phyloP scores from a whole-genome alignment of 345 rosid species.

The Geranium brycei region DNA sequence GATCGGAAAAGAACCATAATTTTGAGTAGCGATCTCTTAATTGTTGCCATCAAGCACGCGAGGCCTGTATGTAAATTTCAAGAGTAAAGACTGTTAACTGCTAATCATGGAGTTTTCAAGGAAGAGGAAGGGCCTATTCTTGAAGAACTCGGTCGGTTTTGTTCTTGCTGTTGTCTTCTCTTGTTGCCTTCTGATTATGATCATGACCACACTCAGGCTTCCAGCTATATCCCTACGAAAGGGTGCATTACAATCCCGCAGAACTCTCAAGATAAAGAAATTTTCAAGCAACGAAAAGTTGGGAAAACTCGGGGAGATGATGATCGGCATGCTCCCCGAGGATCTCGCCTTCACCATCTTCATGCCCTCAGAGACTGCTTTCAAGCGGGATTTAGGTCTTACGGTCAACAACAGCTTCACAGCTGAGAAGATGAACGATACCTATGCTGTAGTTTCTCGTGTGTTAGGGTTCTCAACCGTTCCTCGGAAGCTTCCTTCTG shows the following conservation, averaged over 20 bases:
- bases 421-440: slow-evolving; percentile 26
- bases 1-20: too few species aligned
- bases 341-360: slow-evolving; percentile 75
- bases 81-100: too few species aligned
- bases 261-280: neutral
- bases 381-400: slow-evolving; percentile 44
- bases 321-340: slow-evolving; percentile 65
- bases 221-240: slow-evolving; percentile 29
- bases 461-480: slow-evolving; percentile 60
- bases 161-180: slow-evolving; percentile 25
- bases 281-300: slow-evolving; percentile 14
- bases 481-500: slow-evolving; percentile 34
- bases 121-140: neutral
- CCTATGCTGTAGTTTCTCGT: slow-evolving; percentile 49
- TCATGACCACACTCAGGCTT: slow-evolving; percentile 35
- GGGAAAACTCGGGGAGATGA: slow-evolving; percentile 56
- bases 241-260: slow-evolving; percentile 3
- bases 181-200: slow-evolving; percentile 32
- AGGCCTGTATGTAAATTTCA: too few species aligned
- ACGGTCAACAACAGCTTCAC: slow-evolving; percentile 15
- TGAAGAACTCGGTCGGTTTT: slow-evolving; percentile 31
- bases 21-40: too few species aligned
- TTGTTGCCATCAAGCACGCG: too few species aligned
- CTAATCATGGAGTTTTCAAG: neutral
- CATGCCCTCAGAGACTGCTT: slow-evolving; percentile 51